Percentiles rank a stretch among this genome's conserved stretches.
Conservation (phyloP, 176 grass and related monocot species). For the Carex littledalei region DNA sequence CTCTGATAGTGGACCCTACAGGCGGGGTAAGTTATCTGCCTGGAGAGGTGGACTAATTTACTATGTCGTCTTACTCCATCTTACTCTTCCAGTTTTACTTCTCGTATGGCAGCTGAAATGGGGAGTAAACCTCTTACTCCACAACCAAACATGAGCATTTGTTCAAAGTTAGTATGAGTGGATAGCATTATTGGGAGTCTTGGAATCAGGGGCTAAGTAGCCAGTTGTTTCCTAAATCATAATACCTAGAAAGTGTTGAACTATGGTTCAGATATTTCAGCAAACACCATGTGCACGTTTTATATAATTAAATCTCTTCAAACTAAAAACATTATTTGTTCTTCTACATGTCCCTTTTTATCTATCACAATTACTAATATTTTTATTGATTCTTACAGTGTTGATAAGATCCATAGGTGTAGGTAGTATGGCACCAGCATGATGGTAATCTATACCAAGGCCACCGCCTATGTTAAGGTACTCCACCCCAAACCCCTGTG, state of each 20-base stretch:
- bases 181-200: background rate
- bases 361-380: background rate
- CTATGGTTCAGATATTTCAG: background rate
- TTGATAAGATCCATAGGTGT: slow-evolving; percentile 94
- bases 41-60: no score
- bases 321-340: background rate
- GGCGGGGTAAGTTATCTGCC: no score
- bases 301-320: background rate
- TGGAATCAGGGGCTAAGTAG: background rate
- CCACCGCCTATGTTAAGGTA: slow-evolving; percentile 96
- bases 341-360: background rate
- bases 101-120: no score
- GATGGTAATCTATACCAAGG: slow-evolving; percentile 94
- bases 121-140: no score
- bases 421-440: slow-evolving; percentile 61
- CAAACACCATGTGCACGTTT: no score
- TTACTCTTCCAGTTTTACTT: no score
- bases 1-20: no score
- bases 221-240: background rate
- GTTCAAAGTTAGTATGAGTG: background rate
- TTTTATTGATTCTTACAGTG: slow-evolving; percentile 45
- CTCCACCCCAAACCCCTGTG: slow-evolving; percentile 86
- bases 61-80: no score
- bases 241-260: background rate
- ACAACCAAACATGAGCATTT: no score